Base-by-base conservation (phyloP, 257 asterid species). In the Mentha longifolia region DNA sequence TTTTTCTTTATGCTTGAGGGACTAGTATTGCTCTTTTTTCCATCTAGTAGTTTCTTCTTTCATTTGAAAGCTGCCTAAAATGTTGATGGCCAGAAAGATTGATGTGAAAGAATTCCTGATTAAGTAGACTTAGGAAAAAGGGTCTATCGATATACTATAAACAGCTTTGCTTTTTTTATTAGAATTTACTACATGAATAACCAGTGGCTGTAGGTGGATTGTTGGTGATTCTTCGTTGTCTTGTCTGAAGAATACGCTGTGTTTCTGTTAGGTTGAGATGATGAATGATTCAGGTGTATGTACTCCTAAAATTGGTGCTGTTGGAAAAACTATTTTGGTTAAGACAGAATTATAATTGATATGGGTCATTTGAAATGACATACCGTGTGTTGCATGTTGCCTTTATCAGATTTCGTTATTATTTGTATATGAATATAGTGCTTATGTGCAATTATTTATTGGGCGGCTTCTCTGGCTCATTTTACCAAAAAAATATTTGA, bases 171-270 rank as follows among this genome's bases (percentile, higher is more conserved):
- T 2, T 74, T 9, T 66, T 11, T 46, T 33, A n/a, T 28, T 33
- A 14, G 28, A 39, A 65, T 57, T 14, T 74, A 65, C 61, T 50
- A 58, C 52, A 17, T 61, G 70, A 16, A 61, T 68, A 19, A 75
- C 51, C 60, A 61, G 55, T 46, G 50, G 42, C 59, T 15, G 37
- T 59, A 1, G 17, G 67, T 28, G 35, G 67, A 62, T 28, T 51
- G 35, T 50, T 13, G 55, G 42, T 2, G 61, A 31, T 60, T 59
- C 54, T 14, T 71, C 33, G 63, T 49, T 39, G 56, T 51, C 45
- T 22, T 0, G 31, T 35, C 35, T 55, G 9, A 62, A 35, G 10
- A 62, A 22, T 49, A 60, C 9, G 28, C 51, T 30, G 52, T 22
- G 16, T 39, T 8, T 56, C 33, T n/a, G 51, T 67, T 65, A 58